phyloP scores from a whole-genome alignment of 106 monocot species.

The Allium sativum region DNA sequence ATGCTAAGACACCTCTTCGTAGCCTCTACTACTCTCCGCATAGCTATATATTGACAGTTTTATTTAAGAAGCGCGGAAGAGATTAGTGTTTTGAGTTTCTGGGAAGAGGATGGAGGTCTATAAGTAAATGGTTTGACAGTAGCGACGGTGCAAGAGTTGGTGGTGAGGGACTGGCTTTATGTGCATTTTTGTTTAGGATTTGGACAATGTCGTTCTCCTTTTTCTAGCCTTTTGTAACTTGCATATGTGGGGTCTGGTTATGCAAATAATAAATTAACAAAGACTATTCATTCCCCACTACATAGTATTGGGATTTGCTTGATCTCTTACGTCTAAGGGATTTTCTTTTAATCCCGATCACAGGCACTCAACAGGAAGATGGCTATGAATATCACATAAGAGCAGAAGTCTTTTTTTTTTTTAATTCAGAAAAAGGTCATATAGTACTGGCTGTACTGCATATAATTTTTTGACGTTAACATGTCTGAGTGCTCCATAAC shows the following conservation, averaged over 20 bases:
- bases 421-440: too few species aligned
- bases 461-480: background rate
- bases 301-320: background rate
- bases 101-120: background rate
- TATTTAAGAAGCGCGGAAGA: background rate
- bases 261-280: background rate
- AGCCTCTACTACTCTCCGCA: slow-evolving; percentile 4
- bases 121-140: slow-evolving; percentile 2
- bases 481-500: background rate
- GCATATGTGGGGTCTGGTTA: slow-evolving; percentile 1
- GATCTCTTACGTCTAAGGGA: background rate
- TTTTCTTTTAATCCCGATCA: background rate
- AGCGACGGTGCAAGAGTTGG: slow-evolving; percentile 9
- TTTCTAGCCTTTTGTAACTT: background rate
- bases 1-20: slow-evolving; percentile 5
- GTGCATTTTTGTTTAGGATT: slow-evolving; percentile 5
- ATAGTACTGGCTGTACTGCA: too few species aligned
- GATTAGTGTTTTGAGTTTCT: too few species aligned
- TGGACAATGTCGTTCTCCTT: background rate
- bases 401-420: too few species aligned
- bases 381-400: background rate
- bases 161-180: slow-evolving; percentile 12
- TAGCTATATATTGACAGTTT: background rate
- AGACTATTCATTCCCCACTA: background rate
- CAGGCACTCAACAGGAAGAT: background rate